Conservation (phyloP, 345 rosid genomes). For the Carallia pectinifolia region DNA sequence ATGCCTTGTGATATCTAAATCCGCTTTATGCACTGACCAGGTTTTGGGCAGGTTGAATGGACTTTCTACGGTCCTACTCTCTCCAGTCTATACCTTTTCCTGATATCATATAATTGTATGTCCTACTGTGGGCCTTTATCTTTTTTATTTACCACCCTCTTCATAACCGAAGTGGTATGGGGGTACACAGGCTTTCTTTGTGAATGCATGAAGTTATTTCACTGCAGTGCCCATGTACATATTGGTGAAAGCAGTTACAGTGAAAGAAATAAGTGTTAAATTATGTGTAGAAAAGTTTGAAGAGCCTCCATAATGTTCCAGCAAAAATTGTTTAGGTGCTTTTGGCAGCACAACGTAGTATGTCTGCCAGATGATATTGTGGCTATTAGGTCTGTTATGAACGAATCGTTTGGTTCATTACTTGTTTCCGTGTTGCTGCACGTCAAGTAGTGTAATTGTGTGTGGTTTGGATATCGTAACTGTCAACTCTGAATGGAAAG, state of each 20-base stretch:
- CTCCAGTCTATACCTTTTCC: not conserved
- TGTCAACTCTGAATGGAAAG: not conserved
- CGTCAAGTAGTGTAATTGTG: not conserved
- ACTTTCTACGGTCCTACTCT: not conserved
- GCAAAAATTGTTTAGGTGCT: too few species aligned
- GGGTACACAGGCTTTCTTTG: not conserved
- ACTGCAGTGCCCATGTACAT: not conserved
- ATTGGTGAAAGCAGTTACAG: too few species aligned
- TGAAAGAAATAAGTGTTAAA: too few species aligned
- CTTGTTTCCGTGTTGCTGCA: not conserved
- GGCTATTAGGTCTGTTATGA: too few species aligned
- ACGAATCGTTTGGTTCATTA: not conserved
- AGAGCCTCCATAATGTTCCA: too few species aligned
- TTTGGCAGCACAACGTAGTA: too few species aligned
- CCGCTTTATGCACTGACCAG: not conserved
- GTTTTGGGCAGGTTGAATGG: not conserved
- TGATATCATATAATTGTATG: not conserved
- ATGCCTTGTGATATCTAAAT: not conserved
- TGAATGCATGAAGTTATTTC: not conserved
- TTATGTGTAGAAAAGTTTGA: too few species aligned
- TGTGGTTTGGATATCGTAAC: not conserved
- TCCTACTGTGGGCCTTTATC: not conserved
- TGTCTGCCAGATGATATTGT: too few species aligned
- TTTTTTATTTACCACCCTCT: not conserved
- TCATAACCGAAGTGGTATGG: not conserved